Evolutionary conservation across 73 alveolate genomes (phyloP), one percentile per base, ranked within the genome.

Genomic region (Blepharisma stoltei): DNA sequence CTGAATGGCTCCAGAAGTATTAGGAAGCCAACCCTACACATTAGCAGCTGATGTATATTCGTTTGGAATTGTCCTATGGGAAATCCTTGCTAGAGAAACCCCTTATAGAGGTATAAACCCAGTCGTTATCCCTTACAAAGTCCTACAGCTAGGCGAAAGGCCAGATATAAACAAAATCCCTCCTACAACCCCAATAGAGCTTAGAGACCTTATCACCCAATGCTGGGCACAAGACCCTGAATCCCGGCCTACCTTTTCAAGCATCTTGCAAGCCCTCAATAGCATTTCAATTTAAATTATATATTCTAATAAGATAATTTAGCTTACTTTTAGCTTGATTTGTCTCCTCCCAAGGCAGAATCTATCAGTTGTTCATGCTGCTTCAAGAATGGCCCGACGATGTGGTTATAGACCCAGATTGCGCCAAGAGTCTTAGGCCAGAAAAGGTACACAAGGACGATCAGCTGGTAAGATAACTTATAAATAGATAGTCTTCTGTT

Each of bases 1-100:
- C 82, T 96, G 99, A 99, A 96, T 96, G 99, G 99, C 99, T 43
- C 99, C 99, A 0, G 99, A 96, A 89, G 99, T 96, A 7, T 92
- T 96, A 9, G 93, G 88, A 65, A 97, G 98, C 7, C 86, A 83
- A 81, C 90, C 86, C 23, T 96, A 96, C 86, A 88, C 98, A 20
- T 98, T 93, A 82, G 93, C 94, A 76, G 97, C 98, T 37, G 99
- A 96, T 88, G 99, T 96, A 0, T 96, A 93, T 80, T 85, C 97
- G 67, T 96, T 90, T 82, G 99, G 99, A 46, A 88, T 96, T 66
- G 95, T 96, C 38, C 88, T 96, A 80, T 94, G 97, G 97, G 99
- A 96, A 89, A 83, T 96, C 8, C 97, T 97, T 0, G 95, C 98
- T 6, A 94, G 99, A 67, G 95, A 91, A 47, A 98, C 98, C 6